phyloP scores from a whole-genome alignment of 768 basidiomycete genomes.

The Lentinula sp. region DNA sequence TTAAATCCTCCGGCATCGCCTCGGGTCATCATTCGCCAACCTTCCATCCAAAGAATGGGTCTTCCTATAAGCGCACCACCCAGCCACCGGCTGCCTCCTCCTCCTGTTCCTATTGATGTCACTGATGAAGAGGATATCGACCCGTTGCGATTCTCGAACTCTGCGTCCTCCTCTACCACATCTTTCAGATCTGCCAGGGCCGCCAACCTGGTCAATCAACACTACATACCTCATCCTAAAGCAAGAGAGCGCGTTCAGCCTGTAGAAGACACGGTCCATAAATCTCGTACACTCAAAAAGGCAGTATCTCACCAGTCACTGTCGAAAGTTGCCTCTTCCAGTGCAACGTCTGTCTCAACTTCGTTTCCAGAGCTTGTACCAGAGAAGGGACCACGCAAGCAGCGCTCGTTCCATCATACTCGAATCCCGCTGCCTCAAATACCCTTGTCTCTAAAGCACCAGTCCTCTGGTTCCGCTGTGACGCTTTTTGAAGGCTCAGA shows the following conservation, averaged over 20 bases:
- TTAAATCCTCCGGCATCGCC: slow-evolving; percentile 16
- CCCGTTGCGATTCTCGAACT: slow-evolving; percentile 10
- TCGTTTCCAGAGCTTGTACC: slow-evolving; percentile 20
- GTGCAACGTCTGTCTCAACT: slow-evolving; percentile 17
- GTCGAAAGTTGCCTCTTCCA: slow-evolving; percentile 26
- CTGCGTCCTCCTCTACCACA: slow-evolving; percentile 28
- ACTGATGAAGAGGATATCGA: slow-evolving; percentile 5
- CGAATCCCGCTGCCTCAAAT: slow-evolving; percentile 50
- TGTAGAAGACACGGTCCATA: slow-evolving; percentile 7
- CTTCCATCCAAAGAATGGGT: slow-evolving; percentile 35
- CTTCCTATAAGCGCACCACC: slow-evolving; percentile 46
- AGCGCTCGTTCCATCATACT: slow-evolving; percentile 58
- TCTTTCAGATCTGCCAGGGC: slow-evolving; percentile 39
- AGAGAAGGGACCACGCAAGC: slow-evolving; percentile 40
- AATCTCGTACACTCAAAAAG: slow-evolving; percentile 40
- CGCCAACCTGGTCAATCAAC: slow-evolving; percentile 15
- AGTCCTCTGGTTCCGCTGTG: slow-evolving; percentile 16
- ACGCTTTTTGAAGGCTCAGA: slow-evolving; percentile 12
- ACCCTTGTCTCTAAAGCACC: slow-evolving; percentile 30
- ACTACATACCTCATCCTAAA: slow-evolving; percentile 20
- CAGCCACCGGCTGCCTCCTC: slow-evolving; percentile 37
- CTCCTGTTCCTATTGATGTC: slow-evolving; percentile 21
- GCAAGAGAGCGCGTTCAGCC: slow-evolving; percentile 19
- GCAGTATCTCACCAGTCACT: slow-evolving; percentile 54
- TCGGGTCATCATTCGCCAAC: slow-evolving; percentile 34